These are phyloP conservation scores for Marvania coccoides DNA, from an alignment of 139 green algal genomes.

Conservation along the genomic window DNA sequence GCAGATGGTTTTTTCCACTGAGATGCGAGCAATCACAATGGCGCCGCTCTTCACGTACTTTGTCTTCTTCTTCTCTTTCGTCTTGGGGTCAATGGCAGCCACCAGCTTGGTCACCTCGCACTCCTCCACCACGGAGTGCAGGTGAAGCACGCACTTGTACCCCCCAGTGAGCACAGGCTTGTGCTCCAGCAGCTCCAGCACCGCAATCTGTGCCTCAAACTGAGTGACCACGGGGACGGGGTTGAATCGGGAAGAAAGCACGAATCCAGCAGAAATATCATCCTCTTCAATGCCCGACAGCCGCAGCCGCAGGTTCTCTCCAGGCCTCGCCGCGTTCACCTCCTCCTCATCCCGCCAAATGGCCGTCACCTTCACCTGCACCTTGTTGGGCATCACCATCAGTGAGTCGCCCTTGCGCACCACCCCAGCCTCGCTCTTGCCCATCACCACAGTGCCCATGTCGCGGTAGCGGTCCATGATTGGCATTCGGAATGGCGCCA, in stretches of 20 bases:
- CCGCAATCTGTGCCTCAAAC: constrained; percentile 74
- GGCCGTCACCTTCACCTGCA: constrained; percentile 75
- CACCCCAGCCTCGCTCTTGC: constrained; percentile 90
- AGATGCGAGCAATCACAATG: constrained; percentile 44
- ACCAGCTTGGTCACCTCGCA: constrained; percentile 87
- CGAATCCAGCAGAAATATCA: constrained; percentile 83
- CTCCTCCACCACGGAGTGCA: constrained; percentile 88
- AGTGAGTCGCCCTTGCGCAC: constrained; percentile 73
- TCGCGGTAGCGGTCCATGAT: constrained; percentile 95
- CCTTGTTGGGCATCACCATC: constrained; percentile 93
- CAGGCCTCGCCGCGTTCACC: constrained; percentile 55
- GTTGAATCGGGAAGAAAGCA: constrained; percentile 71
- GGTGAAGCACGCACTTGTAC: constrained; percentile 82
- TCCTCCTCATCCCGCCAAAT: constrained; percentile 92
- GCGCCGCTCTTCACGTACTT: constrained; percentile 69
- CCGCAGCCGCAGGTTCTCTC: constrained; percentile 78
- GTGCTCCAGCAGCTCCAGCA: constrained; percentile 88
- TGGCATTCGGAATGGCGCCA: constrained; percentile 81
- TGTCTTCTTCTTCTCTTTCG: constrained; percentile 72
- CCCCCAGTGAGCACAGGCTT: constrained; percentile 95
- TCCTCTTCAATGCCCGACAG: constrained; percentile 75
- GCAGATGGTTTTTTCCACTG: constrained; percentile 79
- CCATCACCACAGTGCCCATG: constrained; percentile 98
- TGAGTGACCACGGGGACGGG: constrained; percentile 58
- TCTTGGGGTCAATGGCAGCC: constrained; percentile 76